Percentiles rank a stretch among this genome's conserved stretches.
phyloP scores from a whole-genome alignment of 495 filamentous ascomycete species.

The Xylaria palmicola region DNA sequence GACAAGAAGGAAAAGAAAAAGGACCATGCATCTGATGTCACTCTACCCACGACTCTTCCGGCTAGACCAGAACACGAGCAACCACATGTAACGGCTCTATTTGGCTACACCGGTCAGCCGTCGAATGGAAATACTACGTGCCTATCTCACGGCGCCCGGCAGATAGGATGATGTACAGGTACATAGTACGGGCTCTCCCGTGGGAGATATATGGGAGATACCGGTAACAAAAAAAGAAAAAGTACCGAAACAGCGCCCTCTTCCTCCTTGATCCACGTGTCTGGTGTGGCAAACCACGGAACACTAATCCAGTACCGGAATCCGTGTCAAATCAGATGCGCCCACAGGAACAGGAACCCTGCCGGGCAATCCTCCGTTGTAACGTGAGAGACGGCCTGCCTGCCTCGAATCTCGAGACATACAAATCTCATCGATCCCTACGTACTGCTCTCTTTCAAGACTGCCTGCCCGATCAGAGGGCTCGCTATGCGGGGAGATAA shows the following conservation, averaged over 20 bases:
- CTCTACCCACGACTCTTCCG: background rate
- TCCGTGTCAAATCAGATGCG: background rate
- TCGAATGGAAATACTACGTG: background rate
- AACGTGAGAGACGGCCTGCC: background rate
- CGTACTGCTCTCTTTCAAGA: no score
- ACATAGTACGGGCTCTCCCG: no score
- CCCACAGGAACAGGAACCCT: background rate
- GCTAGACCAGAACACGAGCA: background rate
- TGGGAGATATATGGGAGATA: no score
- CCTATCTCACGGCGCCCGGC: background rate
- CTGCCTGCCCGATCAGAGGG: no score
- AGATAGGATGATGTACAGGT: background rate
- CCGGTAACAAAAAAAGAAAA: no score
- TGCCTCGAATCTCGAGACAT: no score
- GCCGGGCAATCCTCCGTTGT: background rate
- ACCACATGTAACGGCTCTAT: no score
- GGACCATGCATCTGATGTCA: slow-evolving; percentile 9
- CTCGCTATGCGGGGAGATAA: no score
- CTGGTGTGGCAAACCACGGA: background rate
- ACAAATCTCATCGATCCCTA: no score
- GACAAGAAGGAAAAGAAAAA: background rate
- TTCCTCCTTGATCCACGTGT: no score
- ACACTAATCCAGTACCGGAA: background rate
- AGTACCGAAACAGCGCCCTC: no score
- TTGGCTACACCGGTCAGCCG: no score